Conservation (phyloP, 495 filamentous ascomycete species). For the Eremomyces bilateralis region DNA sequence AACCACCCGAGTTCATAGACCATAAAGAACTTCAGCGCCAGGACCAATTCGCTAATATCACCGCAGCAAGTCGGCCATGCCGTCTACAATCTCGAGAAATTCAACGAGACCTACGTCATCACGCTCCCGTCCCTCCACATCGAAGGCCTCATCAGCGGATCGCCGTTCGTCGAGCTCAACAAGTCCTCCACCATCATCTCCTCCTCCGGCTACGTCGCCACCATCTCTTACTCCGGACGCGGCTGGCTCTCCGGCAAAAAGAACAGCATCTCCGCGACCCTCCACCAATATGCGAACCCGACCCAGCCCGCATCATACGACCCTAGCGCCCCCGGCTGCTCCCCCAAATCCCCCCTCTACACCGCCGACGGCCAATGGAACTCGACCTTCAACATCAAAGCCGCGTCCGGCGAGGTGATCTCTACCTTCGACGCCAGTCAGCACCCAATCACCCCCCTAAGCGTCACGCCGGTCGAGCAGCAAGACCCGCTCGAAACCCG, state of each 20-base stretch:
- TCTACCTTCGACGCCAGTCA: slow-evolving; percentile 46
- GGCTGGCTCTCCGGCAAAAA: slow-evolving; percentile 92
- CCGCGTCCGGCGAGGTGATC: slow-evolving; percentile 46
- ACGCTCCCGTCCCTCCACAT: slow-evolving; percentile 85
- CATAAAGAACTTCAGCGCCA: neutral
- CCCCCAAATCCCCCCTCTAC: slow-evolving; percentile 67
- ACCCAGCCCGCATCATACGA: too few relatives aligned
- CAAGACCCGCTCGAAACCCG: slow-evolving; percentile 80
- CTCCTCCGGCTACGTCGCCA: slow-evolving; percentile 70
- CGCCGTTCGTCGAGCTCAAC: slow-evolving; percentile 80
- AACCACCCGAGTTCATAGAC: neutral
- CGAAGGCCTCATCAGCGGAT: slow-evolving; percentile 78
- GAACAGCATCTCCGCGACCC: slow-evolving; percentile 62
- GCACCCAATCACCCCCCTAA: slow-evolving; percentile 41
- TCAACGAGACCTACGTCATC: slow-evolving; percentile 64
- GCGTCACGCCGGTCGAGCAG: slow-evolving; percentile 47
- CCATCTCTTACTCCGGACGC: slow-evolving; percentile 79
- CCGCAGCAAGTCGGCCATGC: slow-evolving; percentile 70
- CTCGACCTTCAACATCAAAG: slow-evolving; percentile 56
- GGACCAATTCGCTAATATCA: neutral
- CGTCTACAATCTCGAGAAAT: slow-evolving; percentile 50
- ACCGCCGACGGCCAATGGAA: slow-evolving; percentile 84
- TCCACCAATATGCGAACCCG: slow-evolving; percentile 24
- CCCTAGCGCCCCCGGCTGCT: slow-evolving; percentile 51
- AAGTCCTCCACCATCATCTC: slow-evolving; percentile 61